phyloP scores from a whole-genome alignment of 2,329 filamentous ascomycete species.

The Coniella lustricola region DNA sequence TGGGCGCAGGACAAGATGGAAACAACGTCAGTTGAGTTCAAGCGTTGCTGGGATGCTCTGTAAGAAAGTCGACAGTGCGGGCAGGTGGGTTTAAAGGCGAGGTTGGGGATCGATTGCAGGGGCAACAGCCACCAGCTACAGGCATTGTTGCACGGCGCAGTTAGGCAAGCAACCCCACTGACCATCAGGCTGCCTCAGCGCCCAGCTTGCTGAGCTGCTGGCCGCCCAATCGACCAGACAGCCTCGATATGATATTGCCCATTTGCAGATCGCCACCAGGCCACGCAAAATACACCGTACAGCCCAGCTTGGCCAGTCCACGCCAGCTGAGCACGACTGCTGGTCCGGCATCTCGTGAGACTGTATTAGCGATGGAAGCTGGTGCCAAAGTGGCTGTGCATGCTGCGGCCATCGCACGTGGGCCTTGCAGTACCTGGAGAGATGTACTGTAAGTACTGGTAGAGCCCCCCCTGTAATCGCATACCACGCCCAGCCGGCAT shows the following conservation, averaged over 20 bases:
- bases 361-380: too few relatives aligned
- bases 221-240: not conserved
- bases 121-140: not conserved
- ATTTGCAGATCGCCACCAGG: not conserved
- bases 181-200: not conserved
- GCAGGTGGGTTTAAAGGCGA: slow-evolving; percentile 1
- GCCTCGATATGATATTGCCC: not conserved
- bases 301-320: not conserved
- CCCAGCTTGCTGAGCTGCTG: not conserved
- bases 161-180: too few relatives aligned
- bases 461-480: too few relatives aligned
- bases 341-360: too few relatives aligned
- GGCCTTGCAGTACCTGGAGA: too few relatives aligned
- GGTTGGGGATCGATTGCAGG: not conserved
- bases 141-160: not conserved
- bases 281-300: not conserved
- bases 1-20: too few relatives aligned
- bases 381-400: slow-evolving; percentile 2
- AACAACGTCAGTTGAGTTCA: not conserved
- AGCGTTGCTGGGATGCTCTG: not conserved
- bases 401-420: not conserved
- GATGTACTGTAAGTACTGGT: too few relatives aligned
- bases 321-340: too few relatives aligned
- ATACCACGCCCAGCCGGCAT: not conserved
- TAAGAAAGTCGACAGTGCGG: too few relatives aligned